Evolutionary conservation across 2,329 filamentous ascomycete genomes (phyloP), one percentile per base, ranked within the genome.

Genomic region (Sarocladium kiliense): DNA sequence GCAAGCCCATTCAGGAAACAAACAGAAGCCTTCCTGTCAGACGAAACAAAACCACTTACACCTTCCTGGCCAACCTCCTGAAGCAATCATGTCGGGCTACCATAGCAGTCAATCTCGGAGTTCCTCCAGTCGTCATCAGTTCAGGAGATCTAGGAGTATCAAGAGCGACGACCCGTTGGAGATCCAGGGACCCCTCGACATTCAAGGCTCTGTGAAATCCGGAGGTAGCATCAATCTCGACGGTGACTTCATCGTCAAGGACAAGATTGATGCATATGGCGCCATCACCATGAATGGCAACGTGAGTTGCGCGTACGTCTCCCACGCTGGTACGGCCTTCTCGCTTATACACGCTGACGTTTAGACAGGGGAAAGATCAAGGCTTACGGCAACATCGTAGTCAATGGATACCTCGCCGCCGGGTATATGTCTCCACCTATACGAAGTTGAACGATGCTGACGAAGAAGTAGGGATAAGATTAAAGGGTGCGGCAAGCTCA

Each of bases 201-300:
- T 81, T 19, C 67, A 69, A 23, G 74, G 74, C 11, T 76, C 73
- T 2, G 73, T 81, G 61, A 71, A 72, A 58, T 75, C 72, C 5
- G 74, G 73, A 53, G 71, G 75, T 6, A 71, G 70, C 26, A 71
- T 80, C 53, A 69, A 64, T 14, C 69, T 80, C 25, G 63, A 69
- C 3, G 77, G 75, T 2, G 72, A 77, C 54, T 70, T 79, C 42
- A 63, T 66, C 18, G 67, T 79, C n/a, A 64, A 65, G 3, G 75
- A 75, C 27, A 70, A 69, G 54, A 67, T 78, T 27, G 75, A 79
- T 57, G 75, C 75, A 11, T 78, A 78, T 51, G 75, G 75, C 3
- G 64, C 66, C 54, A 69, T 78, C 36, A 66, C 67, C 3, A 66
- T 77, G 26, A 68, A 68, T 18, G 76, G 76, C 34, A 73, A 65